A percentile compares a stretch with the other conserved stretches of the same genome.
phyloP scores from a whole-genome alignment of 371 early-diverging fungal genomes.

The Fennellomyces sp. region DNA sequence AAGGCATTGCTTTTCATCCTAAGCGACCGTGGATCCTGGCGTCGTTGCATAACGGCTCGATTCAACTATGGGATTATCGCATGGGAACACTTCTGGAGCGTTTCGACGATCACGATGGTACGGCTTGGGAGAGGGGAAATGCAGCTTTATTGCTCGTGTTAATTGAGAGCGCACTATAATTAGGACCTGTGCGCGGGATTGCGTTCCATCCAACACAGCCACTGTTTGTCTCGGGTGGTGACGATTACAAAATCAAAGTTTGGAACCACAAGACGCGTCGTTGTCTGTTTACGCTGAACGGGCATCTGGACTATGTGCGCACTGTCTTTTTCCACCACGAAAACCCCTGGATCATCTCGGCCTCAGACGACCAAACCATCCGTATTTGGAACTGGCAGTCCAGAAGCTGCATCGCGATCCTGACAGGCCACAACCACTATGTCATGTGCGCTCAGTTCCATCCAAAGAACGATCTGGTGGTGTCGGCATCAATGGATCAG shows the following conservation, averaged over 20 bases:
- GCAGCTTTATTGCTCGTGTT: not conserved
- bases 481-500: conserved; percentile 97
- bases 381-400: conserved; percentile 99
- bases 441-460: conserved; percentile 99
- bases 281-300: conserved; percentile 94
- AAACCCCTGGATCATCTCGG: conserved; percentile 97
- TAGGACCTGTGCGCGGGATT: conserved; percentile 98
- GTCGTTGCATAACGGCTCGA: conserved; percentile 96
- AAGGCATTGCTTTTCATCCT: conserved; percentile 97
- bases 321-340: conserved; percentile 98
- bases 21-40: conserved; percentile 98
- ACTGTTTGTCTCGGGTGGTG: conserved; percentile 98
- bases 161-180: no score
- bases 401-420: conserved; percentile 94
- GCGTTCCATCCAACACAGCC: conserved; percentile 98
- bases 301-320: conserved; percentile 99
- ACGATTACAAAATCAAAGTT: conserved; percentile 99
- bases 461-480: conserved; percentile 93
- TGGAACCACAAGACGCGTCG: conserved; percentile 98
- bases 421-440: conserved; percentile 99
- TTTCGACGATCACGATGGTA: conserved; percentile 99
- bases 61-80: conserved; percentile 99
- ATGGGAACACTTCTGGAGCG: conserved; percentile 97
- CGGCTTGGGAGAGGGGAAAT: not conserved
- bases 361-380: conserved; percentile 99